Percentiles rank a stretch among this genome's conserved stretches.
phyloP scores from a whole-genome alignment of 345 rosid species.

The Erysimum cheiranthoides region DNA sequence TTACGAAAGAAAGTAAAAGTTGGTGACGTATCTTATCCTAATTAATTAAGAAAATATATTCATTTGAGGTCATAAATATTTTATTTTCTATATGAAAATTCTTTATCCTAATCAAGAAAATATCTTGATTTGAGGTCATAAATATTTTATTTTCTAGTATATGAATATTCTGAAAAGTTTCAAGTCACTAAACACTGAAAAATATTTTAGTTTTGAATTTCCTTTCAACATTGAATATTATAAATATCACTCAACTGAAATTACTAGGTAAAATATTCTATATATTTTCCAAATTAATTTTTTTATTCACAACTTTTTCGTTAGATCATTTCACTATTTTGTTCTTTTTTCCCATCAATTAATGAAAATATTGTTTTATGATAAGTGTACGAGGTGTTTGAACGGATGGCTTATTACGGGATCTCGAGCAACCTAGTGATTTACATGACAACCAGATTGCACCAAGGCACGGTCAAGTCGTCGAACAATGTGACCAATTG shows the following conservation, averaged over 20 bases:
- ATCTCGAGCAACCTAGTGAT: slow-evolving; percentile 79
- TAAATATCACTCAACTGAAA: too few relatives aligned
- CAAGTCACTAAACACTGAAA: neutral
- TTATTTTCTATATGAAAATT: neutral
- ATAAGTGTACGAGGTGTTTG: slow-evolving; percentile 80
- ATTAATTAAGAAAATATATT: neutral
- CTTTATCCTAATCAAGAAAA: slow-evolving; percentile 10
- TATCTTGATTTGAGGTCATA: neutral
- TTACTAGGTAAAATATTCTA: neutral
- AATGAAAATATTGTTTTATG: neutral
- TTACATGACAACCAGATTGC: slow-evolving; percentile 77
- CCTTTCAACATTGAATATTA: neutral
- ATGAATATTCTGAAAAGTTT: too few relatives aligned
- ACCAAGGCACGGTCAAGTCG: slow-evolving; percentile 83
- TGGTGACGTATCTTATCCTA: slow-evolving; percentile 38
- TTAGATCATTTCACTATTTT: neutral
- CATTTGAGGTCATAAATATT: neutral
- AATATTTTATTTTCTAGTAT: neutral
- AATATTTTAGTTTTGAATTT: too few relatives aligned
- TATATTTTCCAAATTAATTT: neutral
- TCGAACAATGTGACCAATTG: slow-evolving; percentile 93
- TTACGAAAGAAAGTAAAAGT: slow-evolving; percentile 21
- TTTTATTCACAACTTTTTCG: neutral
- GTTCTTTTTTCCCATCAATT: neutral
- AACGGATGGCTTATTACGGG: slow-evolving; percentile 89